Evolutionary conservation across 371 early-diverging fungal genomes (phyloP).

Genomic region (Capillidium heterosporum): DNA sequence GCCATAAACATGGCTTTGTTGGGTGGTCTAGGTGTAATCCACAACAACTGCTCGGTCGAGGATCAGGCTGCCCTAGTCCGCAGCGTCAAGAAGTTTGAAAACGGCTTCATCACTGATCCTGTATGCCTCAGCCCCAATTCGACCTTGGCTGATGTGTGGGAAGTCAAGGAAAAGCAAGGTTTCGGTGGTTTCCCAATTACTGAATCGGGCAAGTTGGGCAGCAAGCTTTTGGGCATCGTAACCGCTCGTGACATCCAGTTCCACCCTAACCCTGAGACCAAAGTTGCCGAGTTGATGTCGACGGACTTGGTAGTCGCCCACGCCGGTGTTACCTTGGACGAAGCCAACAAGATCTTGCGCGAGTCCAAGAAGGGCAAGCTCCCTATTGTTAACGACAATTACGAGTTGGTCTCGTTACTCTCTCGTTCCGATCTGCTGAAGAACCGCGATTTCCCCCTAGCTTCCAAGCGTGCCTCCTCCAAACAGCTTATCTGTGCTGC

Average conservation of each 20-base stretch:
- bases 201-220: constrained; percentile 68
- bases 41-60: constrained; percentile 87
- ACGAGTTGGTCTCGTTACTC: constrained; percentile 74
- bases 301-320: constrained; percentile 70
- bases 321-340: constrained; percentile 66
- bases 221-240: constrained; percentile 88
- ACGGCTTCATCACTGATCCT: constrained; percentile 94
- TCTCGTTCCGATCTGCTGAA: constrained; percentile 90
- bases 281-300: constrained; percentile 69
- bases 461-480: constrained; percentile 59
- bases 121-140: constrained; percentile 64
- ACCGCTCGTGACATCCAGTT: constrained; percentile 93
- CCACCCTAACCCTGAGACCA: constrained; percentile 34
- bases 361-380: constrained; percentile 91
- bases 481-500: constrained; percentile 89
- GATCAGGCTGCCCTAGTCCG: constrained; percentile 95
- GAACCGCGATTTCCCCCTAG: constrained; percentile 85
- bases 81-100: constrained; percentile 93
- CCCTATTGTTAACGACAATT: constrained; percentile 72
- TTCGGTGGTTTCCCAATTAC: constrained; percentile 96
- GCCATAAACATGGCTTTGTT: constrained; percentile 89
- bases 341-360: constrained; percentile 79
- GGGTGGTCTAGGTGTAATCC: constrained; percentile 94
- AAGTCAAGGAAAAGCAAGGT: constrained; percentile 70
- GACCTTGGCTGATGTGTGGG: constrained; percentile 70